Evolutionary conservation across 768 basidiomycete species (phyloP).

Genomic region (Tylopilus vinaceipallidus): DNA sequence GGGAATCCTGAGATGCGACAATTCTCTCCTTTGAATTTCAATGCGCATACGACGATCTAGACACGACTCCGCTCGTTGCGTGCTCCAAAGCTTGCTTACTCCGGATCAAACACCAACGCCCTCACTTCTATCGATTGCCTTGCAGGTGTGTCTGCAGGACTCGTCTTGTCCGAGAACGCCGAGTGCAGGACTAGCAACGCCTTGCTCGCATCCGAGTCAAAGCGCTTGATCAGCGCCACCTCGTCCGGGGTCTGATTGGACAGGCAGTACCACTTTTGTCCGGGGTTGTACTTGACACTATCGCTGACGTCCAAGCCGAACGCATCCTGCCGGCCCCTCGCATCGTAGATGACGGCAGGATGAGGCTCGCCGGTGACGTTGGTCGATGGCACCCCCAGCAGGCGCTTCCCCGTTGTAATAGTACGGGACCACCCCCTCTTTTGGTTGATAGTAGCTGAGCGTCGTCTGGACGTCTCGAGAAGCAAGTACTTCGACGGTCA

Average conservation of each 20-base stretch:
- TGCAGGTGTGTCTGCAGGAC: conserved; percentile 30
- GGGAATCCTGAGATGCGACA: too few relatives aligned
- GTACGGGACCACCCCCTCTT: conserved; percentile 28
- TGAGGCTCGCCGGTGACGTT: conserved; percentile 22
- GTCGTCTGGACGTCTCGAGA: conserved; percentile 35
- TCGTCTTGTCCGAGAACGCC: conserved; percentile 37
- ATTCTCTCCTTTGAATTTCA: too few relatives aligned
- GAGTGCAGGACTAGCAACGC: conserved; percentile 38
- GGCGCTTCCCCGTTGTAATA: conserved; percentile 29
- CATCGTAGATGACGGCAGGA: conserved; percentile 22
- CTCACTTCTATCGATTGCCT: conserved; percentile 42
- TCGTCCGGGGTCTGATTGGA: conserved; percentile 38
- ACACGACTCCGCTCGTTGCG: too few relatives aligned
- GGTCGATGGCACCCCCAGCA: conserved; percentile 19
- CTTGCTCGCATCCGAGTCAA: conserved; percentile 37
- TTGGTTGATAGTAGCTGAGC: conserved; percentile 35
- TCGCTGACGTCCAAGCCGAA: conserved; percentile 36
- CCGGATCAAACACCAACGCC: conserved; percentile 40
- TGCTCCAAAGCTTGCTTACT: too few relatives aligned
- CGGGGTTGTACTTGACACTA: conserved; percentile 34
- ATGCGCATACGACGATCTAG: too few relatives aligned
- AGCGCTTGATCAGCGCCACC: conserved; percentile 41
- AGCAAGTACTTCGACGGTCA: conserved; percentile 21
- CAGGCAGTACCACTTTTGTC: conserved; percentile 39
- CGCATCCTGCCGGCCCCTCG: conserved; percentile 28